A percentile compares a stretch with the other conserved stretches of the same genome.
Evolutionary conservation across 139 green algal genomes (phyloP).

Genomic region (Diplosphaera chodatii): DNA sequence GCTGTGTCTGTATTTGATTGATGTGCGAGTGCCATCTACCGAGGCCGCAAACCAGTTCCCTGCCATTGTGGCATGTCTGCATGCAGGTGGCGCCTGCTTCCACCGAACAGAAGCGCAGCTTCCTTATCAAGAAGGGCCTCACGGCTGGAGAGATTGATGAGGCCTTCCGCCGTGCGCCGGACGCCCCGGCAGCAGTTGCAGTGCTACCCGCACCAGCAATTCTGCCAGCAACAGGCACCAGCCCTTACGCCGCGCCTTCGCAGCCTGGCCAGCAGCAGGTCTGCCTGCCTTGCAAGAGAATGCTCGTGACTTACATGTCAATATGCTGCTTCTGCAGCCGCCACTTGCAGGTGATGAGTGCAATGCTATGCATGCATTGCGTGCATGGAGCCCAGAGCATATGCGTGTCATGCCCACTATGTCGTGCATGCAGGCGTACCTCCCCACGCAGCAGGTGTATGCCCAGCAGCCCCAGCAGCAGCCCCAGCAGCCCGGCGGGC

Average conservation of each 20-base stretch:
- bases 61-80: too few species aligned
- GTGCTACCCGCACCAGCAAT: conserved; percentile 2
- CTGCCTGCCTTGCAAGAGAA: too few species aligned
- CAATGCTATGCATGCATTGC: too few species aligned
- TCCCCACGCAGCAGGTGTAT: neutral
- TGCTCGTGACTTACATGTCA: neutral
- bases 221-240: neutral
- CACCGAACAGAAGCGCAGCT: conserved; percentile 63
- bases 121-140: conserved; percentile 87
- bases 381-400: too few species aligned
- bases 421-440: conserved; percentile 2
- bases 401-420: too few species aligned
- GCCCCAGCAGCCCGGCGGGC: neutral
- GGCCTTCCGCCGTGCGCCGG: conserved; percentile 67
- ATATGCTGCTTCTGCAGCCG: too few species aligned
- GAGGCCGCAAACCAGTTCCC: too few species aligned
- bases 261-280: neutral
- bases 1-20: too few species aligned
- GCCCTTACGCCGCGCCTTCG: neutral
- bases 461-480: neutral
- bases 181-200: conserved; percentile 12
- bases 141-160: conserved; percentile 85
- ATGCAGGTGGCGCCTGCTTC: conserved; percentile 55
- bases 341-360: too few species aligned
- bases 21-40: too few species aligned